Evolutionary conservation across 768 basidiomycete species (phyloP).

Genomic region (Lactifluus subvellereus): DNA sequence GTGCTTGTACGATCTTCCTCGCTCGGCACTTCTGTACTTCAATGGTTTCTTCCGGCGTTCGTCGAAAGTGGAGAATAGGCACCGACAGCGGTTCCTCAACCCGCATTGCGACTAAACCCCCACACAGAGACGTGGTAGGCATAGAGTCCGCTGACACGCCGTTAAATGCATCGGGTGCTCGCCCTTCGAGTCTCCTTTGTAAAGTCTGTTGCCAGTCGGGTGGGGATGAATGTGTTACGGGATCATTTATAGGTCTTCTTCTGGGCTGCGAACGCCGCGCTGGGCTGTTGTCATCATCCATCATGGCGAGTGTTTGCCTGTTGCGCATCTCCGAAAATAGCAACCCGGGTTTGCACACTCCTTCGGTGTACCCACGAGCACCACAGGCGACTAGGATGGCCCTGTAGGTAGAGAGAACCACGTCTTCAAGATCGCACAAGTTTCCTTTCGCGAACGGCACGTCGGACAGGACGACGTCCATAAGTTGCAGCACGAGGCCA

Average conservation of each 20-base stretch:
- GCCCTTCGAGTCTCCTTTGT: not conserved
- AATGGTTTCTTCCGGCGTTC: not conserved
- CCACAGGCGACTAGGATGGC: not conserved
- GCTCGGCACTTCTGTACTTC: constrained; percentile 8
- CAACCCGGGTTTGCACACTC: constrained; percentile 2
- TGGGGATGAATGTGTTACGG: constrained; percentile 5
- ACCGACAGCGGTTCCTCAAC: not conserved
- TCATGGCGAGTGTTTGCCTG: not conserved
- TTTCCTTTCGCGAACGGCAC: constrained; percentile 1
- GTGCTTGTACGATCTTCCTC: constrained; percentile 8
- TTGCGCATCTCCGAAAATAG: constrained; percentile 19
- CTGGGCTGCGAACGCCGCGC: not conserved
- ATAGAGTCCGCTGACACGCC: not conserved
- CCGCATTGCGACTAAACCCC: constrained; percentile 2
- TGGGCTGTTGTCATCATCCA: not conserved
- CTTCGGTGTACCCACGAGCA: constrained; percentile 12
- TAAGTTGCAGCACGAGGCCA: constrained; percentile 14
- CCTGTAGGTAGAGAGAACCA: constrained; percentile 14
- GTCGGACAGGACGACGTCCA: constrained; percentile 18
- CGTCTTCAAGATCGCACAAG: constrained; percentile 10
- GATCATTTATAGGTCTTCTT: not conserved
- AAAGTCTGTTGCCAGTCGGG: constrained; percentile 13
- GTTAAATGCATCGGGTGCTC: not conserved
- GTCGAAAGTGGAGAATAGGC: not conserved
- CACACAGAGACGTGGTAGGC: not conserved